Evolutionary conservation across 1,139 yeast species (phyloP), one percentile per base, ranked within the genome.

Genomic region (Kurtzmaniella quercitrusa): DNA sequence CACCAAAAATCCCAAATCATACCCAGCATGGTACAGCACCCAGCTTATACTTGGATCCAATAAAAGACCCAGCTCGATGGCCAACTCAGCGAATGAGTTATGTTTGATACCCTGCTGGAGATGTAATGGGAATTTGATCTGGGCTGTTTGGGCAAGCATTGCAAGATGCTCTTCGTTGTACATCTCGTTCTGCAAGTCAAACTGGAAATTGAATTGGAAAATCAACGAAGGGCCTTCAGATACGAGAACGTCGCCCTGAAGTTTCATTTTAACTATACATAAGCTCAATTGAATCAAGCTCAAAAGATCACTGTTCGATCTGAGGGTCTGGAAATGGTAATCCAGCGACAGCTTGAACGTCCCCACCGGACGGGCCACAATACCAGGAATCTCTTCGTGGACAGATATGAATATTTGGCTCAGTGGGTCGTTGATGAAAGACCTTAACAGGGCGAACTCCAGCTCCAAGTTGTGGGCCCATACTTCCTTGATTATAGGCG

Each of bases 331-430:
- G 61, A 93, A 93, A 63, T 93, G 98, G 63, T 90, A 93, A 62
- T 93, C 98, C 24, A 88, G 78, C 12, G 94, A 86, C 9, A 94
- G 82, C 56, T 89, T 82, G 66, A 93, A 93, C 10, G 90, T 81
- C n/a, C 98, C 98, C 49, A 93, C 88, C 11, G 98, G 98, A 53
- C 98, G 78, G 1, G 96, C 96, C 21, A 93, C 87, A 29, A 94
- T 88, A 0, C 98, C 98, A 0, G 97, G 97, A 59, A 93, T 90
- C 62, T 93, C 97, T 47, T 95, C 91, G 55, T 91, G 85, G 43
- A 83, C 83, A 2, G 96, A 82, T 17, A 90, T 79, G 56, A 78
- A 79, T 23, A 71, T 58, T 31, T 59, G 55, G 44, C 85, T 81
- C 56, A 84, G 85, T 48, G 81, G 79, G 47, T 80, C 85, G 49